Conservation (phyloP, 805 yeast species). For the Candida xyloterini region DNA sequence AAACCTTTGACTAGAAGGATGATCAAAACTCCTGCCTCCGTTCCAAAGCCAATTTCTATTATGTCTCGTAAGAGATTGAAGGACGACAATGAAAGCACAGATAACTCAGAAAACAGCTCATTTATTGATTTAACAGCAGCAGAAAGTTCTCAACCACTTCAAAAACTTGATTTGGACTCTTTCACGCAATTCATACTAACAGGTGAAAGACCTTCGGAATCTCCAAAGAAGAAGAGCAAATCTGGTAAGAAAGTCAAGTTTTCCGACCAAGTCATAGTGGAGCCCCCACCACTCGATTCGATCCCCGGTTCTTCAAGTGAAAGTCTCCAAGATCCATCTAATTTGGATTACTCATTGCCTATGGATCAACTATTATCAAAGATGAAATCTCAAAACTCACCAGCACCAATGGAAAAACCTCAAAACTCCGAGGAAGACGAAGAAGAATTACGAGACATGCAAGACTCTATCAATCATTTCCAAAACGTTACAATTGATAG, state of each 20-base stretch:
- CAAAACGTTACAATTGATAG: conserved; percentile 77
- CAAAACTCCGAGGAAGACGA: conserved; percentile 55
- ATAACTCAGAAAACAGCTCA: conserved; percentile 18
- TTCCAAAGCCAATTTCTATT: conserved; percentile 80
- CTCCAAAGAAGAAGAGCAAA: conserved; percentile 37
- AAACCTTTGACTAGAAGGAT: conserved; percentile 50
- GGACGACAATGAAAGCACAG: conserved; percentile 37
- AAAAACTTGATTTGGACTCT: conserved; percentile 73
- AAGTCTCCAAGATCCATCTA: conserved; percentile 8
- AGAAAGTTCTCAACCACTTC: conserved; percentile 12
- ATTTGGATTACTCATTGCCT: conserved; percentile 62
- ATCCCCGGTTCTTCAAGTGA: conserved; percentile 9
- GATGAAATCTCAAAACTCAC: conserved; percentile 31
- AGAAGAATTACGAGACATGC: conserved; percentile 70
- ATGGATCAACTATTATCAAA: conserved; percentile 68
- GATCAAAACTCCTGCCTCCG: conserved; percentile 55
- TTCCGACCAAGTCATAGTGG: conserved; percentile 56
- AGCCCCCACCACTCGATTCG: conserved; percentile 23
- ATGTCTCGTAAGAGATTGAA: conserved; percentile 55
- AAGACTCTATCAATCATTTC: conserved; percentile 70
- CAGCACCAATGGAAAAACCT: conserved; percentile 8
- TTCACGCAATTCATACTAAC: conserved; percentile 82
- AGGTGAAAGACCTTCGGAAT: conserved; percentile 63
- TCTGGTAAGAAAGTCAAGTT: conserved; percentile 65
- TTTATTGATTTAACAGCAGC: conserved; percentile 9